phyloP scores from a whole-genome alignment of 176 grass and related monocot species.

The Carex parvula region DNA sequence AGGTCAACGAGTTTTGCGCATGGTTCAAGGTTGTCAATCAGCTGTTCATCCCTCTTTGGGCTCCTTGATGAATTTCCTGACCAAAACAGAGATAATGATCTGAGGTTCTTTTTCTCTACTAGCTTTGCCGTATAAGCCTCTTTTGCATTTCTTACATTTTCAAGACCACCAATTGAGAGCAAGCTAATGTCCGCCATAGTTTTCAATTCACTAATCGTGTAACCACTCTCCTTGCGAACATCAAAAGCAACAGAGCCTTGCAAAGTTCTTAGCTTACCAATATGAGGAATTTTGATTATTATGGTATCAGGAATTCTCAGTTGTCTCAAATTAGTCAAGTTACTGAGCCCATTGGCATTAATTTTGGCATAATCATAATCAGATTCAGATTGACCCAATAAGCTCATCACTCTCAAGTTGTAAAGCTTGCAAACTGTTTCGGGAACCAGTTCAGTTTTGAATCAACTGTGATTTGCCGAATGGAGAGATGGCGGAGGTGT shows the following conservation, averaged over 20 bases:
- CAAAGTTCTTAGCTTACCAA: slow-evolving; percentile 34
- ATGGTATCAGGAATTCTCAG: background rate
- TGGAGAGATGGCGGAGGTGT: slow-evolving; percentile 38
- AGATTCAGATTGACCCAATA: background rate
- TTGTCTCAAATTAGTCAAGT: slow-evolving; percentile 37
- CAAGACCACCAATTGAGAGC: slow-evolving; percentile 27
- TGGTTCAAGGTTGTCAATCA: slow-evolving; percentile 36
- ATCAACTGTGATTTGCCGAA: background rate
- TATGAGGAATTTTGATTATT: slow-evolving; percentile 12
- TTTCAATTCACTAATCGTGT: slow-evolving; percentile 27
- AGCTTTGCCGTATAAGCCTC: slow-evolving; percentile 22
- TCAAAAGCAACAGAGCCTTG: slow-evolving; percentile 19
- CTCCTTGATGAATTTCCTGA: background rate
- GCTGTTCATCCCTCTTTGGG: background rate
- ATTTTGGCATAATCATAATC: background rate
- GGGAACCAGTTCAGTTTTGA: slow-evolving; percentile 24
- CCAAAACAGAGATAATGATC: slow-evolving; percentile 24
- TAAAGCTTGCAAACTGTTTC: slow-evolving; percentile 33
- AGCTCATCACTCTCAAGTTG: slow-evolving; percentile 33
- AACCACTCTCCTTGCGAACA: slow-evolving; percentile 13
- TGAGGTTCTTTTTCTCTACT: slow-evolving; percentile 19
- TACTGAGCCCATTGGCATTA: slow-evolving; percentile 14
- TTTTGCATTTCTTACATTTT: slow-evolving; percentile 10
- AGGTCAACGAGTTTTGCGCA: slow-evolving; percentile 9
- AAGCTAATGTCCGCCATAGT: slow-evolving; percentile 11